Evolutionary conservation across 495 filamentous ascomycete genomes (phyloP), one percentile per base, ranked within the genome.

Genomic region (Penicillium pulvis): DNA sequence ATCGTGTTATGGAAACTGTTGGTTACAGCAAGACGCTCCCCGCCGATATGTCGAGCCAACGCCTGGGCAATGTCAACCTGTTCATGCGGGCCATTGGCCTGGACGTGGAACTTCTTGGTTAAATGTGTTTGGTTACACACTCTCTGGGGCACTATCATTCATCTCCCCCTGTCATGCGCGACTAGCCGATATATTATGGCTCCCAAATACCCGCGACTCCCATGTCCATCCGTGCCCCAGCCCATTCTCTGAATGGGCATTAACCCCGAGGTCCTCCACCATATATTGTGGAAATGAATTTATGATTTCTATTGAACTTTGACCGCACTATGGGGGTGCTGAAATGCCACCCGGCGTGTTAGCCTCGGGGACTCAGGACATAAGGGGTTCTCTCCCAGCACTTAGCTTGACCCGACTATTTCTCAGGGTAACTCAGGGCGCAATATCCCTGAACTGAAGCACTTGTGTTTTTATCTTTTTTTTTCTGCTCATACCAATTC

Each of bases 81-180:
- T 98, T 98, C 71, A 97, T 98, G 93, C 85, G 91, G 60, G 94
- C 93, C 52, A 98, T 98, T 71, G 95, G 94, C 5, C 81, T 98
- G 64, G 95, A 98, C 78, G 94, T 98, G 35, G 94, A 97, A 64
- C 78, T 97, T 57, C 86, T 98, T 61, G 88, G 90, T 69, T 96
- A 74, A 69, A 49, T 49, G 26, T 8, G 39, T 41, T 17, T 41
- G 16, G 2, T 49, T 49, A 8, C 14, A 6, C 24, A 49, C 8
- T 31, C 26, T n/a, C 16, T 49, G 46, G 46, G 46, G 23, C 26
- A 31, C 20, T 28, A 30, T 30, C 16, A 30, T 49, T n/a, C 23
- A 36, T 17, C 16, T 31, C 46, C 26, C 14, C 46, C 26, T 31
- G 16, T 31, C 26, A 28, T 31, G 46, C 46, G 16, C 14, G 26